These are phyloP conservation scores for Xylariaceae sp. DNA, from an alignment of 2,329 filamentous ascomycete species.

Conservation along the genomic window DNA sequence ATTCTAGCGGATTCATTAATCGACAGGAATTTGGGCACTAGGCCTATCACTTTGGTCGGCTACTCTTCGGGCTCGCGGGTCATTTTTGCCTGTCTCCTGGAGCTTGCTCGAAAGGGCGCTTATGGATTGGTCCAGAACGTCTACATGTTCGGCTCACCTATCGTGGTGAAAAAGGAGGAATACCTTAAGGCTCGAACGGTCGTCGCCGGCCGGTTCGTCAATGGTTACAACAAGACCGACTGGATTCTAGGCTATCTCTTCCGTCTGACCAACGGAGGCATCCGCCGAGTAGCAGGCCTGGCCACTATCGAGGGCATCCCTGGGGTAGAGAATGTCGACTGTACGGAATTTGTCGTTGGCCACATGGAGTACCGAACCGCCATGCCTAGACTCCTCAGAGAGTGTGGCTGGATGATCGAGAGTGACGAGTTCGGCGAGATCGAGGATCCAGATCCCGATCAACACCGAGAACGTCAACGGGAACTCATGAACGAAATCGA, in stretches of 20 bases:
- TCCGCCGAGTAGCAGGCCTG: conserved; percentile 84
- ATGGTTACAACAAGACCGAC: conserved; percentile 91
- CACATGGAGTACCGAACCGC: conserved; percentile 96
- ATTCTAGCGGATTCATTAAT: conserved; percentile 94
- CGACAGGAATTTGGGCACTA: conserved; percentile 85
- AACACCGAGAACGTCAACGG: conserved; percentile 82
- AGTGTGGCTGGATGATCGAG: conserved; percentile 89
- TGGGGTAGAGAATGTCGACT: conserved; percentile 85
- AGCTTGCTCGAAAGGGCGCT: conserved; percentile 81
- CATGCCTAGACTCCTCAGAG: conserved; percentile 84
- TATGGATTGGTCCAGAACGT: conserved; percentile 92
- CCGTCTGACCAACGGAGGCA: conserved; percentile 88
- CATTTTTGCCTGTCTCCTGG: conserved; percentile 87
- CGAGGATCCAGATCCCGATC: conserved; percentile 94
- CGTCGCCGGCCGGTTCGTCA: conserved; percentile 90
- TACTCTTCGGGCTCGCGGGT: conserved; percentile 92
- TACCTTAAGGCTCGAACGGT: conserved; percentile 80
- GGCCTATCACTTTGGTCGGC: conserved; percentile 90
- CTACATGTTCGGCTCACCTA: conserved; percentile 88
- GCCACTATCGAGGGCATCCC: conserved; percentile 74
- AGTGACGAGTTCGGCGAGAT: conserved; percentile 96
- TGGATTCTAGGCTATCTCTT: conserved; percentile 98
- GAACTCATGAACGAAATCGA: conserved; percentile 97
- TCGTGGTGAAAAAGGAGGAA: conserved; percentile 91
- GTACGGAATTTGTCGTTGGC: conserved; percentile 81